These are phyloP conservation scores for Suillus bovinus DNA, from an alignment of 768 basidiomycete species.

Conservation along the genomic window DNA sequence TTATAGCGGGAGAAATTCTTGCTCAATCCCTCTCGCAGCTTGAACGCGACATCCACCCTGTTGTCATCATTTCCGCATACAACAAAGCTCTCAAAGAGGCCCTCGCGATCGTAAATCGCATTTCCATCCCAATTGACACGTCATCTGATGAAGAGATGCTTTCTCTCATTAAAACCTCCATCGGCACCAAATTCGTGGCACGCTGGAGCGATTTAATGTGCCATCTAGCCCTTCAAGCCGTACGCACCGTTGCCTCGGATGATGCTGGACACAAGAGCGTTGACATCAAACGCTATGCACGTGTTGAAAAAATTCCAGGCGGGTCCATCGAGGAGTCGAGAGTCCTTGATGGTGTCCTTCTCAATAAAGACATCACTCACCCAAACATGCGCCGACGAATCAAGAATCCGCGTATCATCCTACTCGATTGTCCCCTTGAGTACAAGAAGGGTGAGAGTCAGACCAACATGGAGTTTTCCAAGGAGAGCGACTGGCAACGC, in stretches of 20 bases:
- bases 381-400: slow-evolving; percentile 95
- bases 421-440: slow-evolving; percentile 94
- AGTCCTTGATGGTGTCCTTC: slow-evolving; percentile 89
- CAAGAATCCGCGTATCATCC: slow-evolving; percentile 81
- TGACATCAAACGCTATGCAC: slow-evolving; percentile 97
- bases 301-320: slow-evolving; percentile 96
- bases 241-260: slow-evolving; percentile 82
- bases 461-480: slow-evolving; percentile 97
- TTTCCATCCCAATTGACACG: slow-evolving; percentile 89
- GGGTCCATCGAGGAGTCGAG: slow-evolving; percentile 93
- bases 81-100: slow-evolving; percentile 95
- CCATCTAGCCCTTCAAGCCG: slow-evolving; percentile 87
- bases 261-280: slow-evolving; percentile 81
- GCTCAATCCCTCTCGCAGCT: slow-evolving; percentile 92
- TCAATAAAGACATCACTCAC: slow-evolving; percentile 99
- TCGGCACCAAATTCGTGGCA: slow-evolving; percentile 96
- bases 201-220: slow-evolving; percentile 99
- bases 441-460: slow-evolving; percentile 99
- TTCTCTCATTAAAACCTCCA: slow-evolving; percentile 94
- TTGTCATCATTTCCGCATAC: slow-evolving; percentile 98
- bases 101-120: slow-evolving; percentile 81
- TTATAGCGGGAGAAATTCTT: slow-evolving; percentile 89
- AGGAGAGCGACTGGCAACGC: slow-evolving; percentile 90
- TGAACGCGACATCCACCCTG: slow-evolving; percentile 96
- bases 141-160: slow-evolving; percentile 90